Percentiles rank a stretch among this genome's conserved stretches.
Conservation (phyloP, 2,329 filamentous ascomycete genomes). For the Dothideomycetidae sp. region DNA sequence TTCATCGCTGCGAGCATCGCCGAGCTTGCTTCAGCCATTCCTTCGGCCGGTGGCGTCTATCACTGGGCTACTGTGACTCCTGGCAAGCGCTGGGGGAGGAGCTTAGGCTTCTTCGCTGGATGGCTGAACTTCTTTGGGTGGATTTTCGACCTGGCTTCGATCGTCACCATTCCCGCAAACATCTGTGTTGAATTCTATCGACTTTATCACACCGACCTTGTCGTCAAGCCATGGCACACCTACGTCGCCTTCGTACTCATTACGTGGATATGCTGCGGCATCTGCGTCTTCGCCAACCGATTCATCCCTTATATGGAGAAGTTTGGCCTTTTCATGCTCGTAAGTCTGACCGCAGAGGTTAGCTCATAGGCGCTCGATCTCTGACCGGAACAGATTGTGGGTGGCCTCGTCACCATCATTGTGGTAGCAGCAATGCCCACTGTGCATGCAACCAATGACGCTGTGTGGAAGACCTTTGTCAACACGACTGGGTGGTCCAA, state of each 20-base stretch:
- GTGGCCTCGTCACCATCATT: slow-evolving; percentile 24
- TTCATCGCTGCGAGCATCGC: slow-evolving; percentile 24
- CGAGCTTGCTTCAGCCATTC: slow-evolving; percentile 37
- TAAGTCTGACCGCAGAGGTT: neutral
- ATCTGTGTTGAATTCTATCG: slow-evolving; percentile 48
- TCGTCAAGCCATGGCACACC: slow-evolving; percentile 41
- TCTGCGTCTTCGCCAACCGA: slow-evolving; percentile 44
- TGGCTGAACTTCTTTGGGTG: slow-evolving; percentile 41
- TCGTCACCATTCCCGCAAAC: slow-evolving; percentile 45
- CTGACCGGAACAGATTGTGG: slow-evolving; percentile 14
- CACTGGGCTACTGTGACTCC: slow-evolving; percentile 25
- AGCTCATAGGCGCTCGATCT: neutral
- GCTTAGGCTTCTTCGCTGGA: slow-evolving; percentile 24
- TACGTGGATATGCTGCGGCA: slow-evolving; percentile 38
- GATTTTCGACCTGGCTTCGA: slow-evolving; percentile 48
- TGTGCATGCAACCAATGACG: slow-evolving; percentile 35
- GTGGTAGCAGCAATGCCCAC: slow-evolving; percentile 38
- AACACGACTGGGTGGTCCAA: slow-evolving; percentile 37
- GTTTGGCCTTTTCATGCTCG: slow-evolving; percentile 38
- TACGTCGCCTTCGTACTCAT: slow-evolving; percentile 45
- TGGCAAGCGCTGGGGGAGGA: slow-evolving; percentile 20
- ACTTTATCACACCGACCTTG: slow-evolving; percentile 41
- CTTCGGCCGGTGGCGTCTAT: slow-evolving; percentile 22
- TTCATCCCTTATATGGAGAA: slow-evolving; percentile 39
- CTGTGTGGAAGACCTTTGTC: slow-evolving; percentile 41